phyloP scores from a whole-genome alignment of 352 stramenopile species.

The Discostella stelligera region DNA sequence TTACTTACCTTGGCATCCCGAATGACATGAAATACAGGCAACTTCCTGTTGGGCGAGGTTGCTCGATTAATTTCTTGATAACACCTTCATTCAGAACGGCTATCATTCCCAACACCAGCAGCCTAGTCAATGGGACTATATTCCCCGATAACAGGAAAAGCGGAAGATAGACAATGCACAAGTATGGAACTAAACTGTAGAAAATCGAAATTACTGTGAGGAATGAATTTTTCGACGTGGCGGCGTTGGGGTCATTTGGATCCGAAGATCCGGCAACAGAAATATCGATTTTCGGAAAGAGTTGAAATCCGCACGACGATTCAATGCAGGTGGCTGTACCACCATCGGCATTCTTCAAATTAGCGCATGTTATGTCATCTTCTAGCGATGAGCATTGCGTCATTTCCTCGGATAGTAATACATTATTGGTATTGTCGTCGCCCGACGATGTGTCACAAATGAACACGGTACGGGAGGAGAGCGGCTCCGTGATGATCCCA shows the following conservation, averaged over 20 bases:
- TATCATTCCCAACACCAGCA: constrained; percentile 39
- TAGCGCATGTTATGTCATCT: constrained; percentile 28
- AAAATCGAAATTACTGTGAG: constrained; percentile 26
- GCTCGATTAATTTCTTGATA: constrained; percentile 37
- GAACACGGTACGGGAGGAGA: constrained; percentile 13
- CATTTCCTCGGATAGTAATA: neutral
- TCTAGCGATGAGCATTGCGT: constrained; percentile 30
- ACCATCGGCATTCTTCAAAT: constrained; percentile 17
- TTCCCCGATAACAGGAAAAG: constrained; percentile 27
- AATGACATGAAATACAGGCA: constrained; percentile 51
- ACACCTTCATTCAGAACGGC: constrained; percentile 32
- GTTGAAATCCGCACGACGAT: constrained; percentile 40
- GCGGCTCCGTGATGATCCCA: constrained; percentile 10
- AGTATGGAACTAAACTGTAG: constrained; percentile 41
- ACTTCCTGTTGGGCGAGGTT: constrained; percentile 38
- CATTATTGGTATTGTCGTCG: neutral
- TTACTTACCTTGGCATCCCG: constrained; percentile 47
- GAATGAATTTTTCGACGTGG: constrained; percentile 16
- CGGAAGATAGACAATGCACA: constrained; percentile 28
- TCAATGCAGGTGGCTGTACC: constrained; percentile 31
- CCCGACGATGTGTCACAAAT: constrained; percentile 30
- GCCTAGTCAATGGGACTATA: constrained; percentile 26
- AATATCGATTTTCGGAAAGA: constrained; percentile 45
- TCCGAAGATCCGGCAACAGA: constrained; percentile 41
- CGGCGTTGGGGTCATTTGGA: constrained; percentile 25